These are phyloP conservation scores for Pyrenophora tritici-repentis DNA, from an alignment of 2,329 filamentous ascomycete genomes.

Conservation along the genomic window DNA sequence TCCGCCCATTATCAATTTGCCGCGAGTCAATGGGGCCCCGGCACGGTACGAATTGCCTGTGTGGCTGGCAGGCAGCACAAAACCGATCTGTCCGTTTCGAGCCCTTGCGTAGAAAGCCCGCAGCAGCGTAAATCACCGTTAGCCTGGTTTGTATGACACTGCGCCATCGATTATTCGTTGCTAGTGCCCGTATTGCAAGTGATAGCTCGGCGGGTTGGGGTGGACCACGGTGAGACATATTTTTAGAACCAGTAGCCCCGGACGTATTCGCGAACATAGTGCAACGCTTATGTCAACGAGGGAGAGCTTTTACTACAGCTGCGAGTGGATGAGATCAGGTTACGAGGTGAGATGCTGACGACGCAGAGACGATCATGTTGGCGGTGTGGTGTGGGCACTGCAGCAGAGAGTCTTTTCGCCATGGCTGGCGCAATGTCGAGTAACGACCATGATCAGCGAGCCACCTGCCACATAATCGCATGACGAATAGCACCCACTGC, in stretches of 20 bases:
- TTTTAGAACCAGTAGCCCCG: constrained; percentile 16
- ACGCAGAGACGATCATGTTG: constrained; percentile 9
- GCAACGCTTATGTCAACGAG: constrained; percentile 22
- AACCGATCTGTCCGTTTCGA: constrained; percentile 27
- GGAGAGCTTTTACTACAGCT: constrained; percentile 1
- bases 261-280: constrained; percentile 5
- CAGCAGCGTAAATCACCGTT: constrained; percentile 23
- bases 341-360: constrained; percentile 9
- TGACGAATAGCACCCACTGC: constrained; percentile 10
- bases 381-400: constrained; percentile 3
- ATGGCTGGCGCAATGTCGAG: constrained; percentile 12
- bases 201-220: constrained; percentile 11
- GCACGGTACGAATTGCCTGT: constrained; percentile 27
- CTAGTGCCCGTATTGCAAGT: constrained; percentile 19
- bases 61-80: constrained; percentile 27
- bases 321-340: constrained; percentile 2
- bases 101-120: constrained; percentile 23
- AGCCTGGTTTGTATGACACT: constrained; percentile 29
- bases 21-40: constrained; percentile 21
- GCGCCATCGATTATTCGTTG: constrained; percentile 31
- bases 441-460: constrained; percentile 8
- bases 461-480: constrained; percentile 8
- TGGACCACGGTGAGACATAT: constrained; percentile 17
- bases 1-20: constrained; percentile 29
- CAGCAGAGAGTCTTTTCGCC: background rate